A percentile compares a stretch with the other conserved stretches of the same genome.
phyloP scores from a whole-genome alignment of 2,329 filamentous ascomycete species.

The Calcarisporium arbuscula region DNA sequence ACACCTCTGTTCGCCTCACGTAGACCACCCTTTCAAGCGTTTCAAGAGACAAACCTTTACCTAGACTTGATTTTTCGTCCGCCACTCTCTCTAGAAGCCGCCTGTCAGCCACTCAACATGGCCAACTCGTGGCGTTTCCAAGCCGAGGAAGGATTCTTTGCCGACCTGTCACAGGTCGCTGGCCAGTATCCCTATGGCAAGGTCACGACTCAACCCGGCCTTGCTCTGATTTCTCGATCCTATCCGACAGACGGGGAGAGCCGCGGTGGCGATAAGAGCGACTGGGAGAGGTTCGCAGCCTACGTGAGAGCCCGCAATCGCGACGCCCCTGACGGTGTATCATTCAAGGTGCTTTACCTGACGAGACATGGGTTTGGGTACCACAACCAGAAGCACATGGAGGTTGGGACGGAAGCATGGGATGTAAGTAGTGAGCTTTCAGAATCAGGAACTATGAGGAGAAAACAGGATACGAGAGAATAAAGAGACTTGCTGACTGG shows the following conservation, averaged over 20 bases:
- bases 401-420: constrained; percentile 51
- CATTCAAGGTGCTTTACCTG: constrained; percentile 48
- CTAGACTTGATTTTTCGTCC: too few species aligned
- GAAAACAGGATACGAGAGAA: background rate
- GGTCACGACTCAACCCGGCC: constrained; percentile 37
- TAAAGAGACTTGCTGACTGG: too few species aligned
- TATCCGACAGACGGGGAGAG: constrained; percentile 35
- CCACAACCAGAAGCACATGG: constrained; percentile 43
- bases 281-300: constrained; percentile 45
- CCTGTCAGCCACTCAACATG: too few species aligned
- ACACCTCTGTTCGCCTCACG: too few species aligned
- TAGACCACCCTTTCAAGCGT: too few species aligned
- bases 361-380: constrained; percentile 52
- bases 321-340: constrained; percentile 31
- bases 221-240: constrained; percentile 45
- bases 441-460: constrained; percentile 1
- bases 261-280: constrained; percentile 25
- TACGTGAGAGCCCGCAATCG: constrained; percentile 42
- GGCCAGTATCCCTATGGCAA: constrained; percentile 20
- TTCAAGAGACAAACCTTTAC: too few species aligned
- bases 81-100: too few species aligned
- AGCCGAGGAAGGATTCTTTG: constrained; percentile 29
- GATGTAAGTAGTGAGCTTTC: constrained; percentile 29
- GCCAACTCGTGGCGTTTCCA: constrained; percentile 16
- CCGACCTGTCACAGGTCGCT: constrained; percentile 30